A percentile compares a stretch with the other conserved stretches of the same genome.
Evolutionary conservation across 2,329 filamentous ascomycete genomes (phyloP).

Genomic region (Diplodia intermedia): DNA sequence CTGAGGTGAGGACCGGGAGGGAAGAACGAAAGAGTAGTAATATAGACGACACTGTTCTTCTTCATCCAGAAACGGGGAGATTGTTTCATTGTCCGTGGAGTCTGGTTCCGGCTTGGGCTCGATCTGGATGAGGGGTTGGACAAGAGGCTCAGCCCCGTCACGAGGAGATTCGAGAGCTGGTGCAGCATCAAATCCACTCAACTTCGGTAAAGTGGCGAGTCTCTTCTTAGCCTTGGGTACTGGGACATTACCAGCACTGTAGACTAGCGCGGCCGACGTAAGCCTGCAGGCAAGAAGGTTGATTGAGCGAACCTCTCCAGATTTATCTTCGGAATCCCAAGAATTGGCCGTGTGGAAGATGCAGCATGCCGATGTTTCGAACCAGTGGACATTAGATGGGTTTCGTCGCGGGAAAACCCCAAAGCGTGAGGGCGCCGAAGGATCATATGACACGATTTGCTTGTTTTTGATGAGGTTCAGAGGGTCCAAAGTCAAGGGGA

Average conservation of each 20-base stretch:
- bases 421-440: constrained; percentile 64
- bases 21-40: constrained; percentile 68
- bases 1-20: constrained; percentile 56
- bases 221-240: constrained; percentile 53
- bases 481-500: constrained; percentile 70
- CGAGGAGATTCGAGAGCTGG: constrained; percentile 37
- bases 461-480: constrained; percentile 64
- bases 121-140: constrained; percentile 1
- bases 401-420: constrained; percentile 70
- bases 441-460: constrained; percentile 67
- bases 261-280: constrained; percentile 70
- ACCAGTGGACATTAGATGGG: constrained; percentile 68
- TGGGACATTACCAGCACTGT: constrained; percentile 67
- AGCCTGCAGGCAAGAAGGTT: constrained; percentile 72
- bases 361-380: constrained; percentile 70
- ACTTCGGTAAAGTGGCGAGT: constrained; percentile 1
- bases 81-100: not conserved
- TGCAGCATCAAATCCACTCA: constrained; percentile 40
- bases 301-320: constrained; percentile 54
- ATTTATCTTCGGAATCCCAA: constrained; percentile 62
- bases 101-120: constrained; percentile 5
- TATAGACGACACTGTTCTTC: constrained; percentile 73
- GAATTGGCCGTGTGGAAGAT: constrained; percentile 77
- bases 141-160: constrained; percentile 34
- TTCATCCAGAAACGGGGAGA: constrained; percentile 45